Evolutionary conservation across 305 asterid genomes (phyloP), one percentile per base, ranked within the genome.

Genomic region (Solanum aculeatissimum): DNA sequence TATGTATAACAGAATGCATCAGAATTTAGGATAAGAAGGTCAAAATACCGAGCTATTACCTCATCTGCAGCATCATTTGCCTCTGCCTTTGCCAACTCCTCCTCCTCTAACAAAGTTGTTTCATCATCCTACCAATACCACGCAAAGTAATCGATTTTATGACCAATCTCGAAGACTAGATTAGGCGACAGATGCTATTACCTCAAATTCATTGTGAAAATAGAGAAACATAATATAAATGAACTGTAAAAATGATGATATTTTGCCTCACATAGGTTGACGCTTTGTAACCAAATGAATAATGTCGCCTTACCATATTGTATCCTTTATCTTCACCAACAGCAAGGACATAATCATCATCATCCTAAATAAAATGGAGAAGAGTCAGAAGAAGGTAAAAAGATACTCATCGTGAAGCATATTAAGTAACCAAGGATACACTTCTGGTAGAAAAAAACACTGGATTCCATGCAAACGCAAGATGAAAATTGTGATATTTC

Each of bases 41-140:
- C 72, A 83, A 9, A 78, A 58, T 27, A 32, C n/a, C 29, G 15
- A 83, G 85, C 78, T 65, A 70, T 87, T 88, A 91, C 99, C 98
- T 97, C 99, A 84, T 94, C 94, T 21, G 25, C 83, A 70, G 89
- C 66, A 89, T 90, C 90, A 80, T 83, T 86, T 32, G 90, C 68
- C 84, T 97, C 99, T 16, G 91, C 95, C 87, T 93, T 90, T 70
- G 97, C 97, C 80, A 94, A 87, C 86, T 93, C 95, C 88, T 97
- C 99, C 91, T 97, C 99, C 93, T 95, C 98, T 83, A 88, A 72
- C 88, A 97, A 91, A 78, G 99, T 95, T 68, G 99, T 90, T 88
- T 97, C 99, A 80, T 97, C 99, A 90, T 95, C 99, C 99, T 95
- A 91, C 45, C 83, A 54, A 53, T 19, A 54, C 51, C 35, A 79